Base-by-base conservation (phyloP, 305 asterid species). In the Salvia sclarea region DNA sequence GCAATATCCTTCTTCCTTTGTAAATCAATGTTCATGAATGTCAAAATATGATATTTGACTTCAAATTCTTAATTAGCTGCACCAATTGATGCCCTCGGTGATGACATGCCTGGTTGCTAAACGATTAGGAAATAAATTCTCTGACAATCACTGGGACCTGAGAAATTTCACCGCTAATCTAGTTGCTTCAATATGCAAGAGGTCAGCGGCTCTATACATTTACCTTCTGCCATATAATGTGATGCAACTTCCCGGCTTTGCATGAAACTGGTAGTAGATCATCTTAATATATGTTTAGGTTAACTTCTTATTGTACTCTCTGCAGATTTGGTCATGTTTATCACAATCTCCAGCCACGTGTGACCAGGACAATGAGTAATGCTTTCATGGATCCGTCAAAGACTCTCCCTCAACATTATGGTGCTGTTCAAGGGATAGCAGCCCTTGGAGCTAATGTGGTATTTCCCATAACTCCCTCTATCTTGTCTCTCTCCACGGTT, bases 361-460 rank as follows among this genome's bases (percentile, higher is more conserved):
- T 95, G 44, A 89, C 97, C 64, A 83, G 74, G 65, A 95, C 99
- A 14, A 70, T 95, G 80, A 76, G 85, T 60, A 92, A 88, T 68
- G 83, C 95, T 52, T 88, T 91, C 82, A 54, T 91, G 85, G 98
- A 95, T 71, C 98, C 97, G 12, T 80, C 83, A 20, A 91, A 86
- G 81, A 77, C 98, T 67, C 83, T 89, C 45, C 91, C 98, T 76
- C 99, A 95, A 79, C 98, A 90, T 83, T 95, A 82, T 81, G 99
- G 99, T 69, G 99, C 98, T 71, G 86, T 95, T 70, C 98, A 88
- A 78, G 99, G 99, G 56, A 84, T 95, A 76, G 87, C 95, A 53
- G 86, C 95, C 76, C 95, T 95, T 56, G 99, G 99, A 70, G 84
- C 98, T 53, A 86, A 79, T 72, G 97, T 89, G 97, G 99, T 95